Base-by-base conservation (phyloP, 164 flowering plant species). In the Liriodendron chinense region DNA sequence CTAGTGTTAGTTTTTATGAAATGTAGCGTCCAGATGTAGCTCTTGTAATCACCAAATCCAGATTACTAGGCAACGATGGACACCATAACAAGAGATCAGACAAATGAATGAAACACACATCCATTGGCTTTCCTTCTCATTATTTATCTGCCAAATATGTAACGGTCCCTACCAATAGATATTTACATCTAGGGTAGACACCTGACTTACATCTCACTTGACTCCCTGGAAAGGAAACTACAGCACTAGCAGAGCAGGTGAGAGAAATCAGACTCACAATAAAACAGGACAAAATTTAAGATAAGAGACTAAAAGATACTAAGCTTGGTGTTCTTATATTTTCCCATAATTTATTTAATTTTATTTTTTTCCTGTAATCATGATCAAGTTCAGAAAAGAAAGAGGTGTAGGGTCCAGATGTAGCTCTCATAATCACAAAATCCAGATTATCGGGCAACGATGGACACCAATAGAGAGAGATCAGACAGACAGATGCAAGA, bases 341-440 rank as follows among this genome's bases (percentile, higher is more conserved):
- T 34, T 34, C 43, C 5, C 43, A 34, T 34, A 34, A 34, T 34
- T 34, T 34, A 34, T 34, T n/a, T n/a, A 34, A 34, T 34, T 34
- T 34, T 34, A 8, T 21, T 63, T 20, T 20, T 18, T 63, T 63
- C 18, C 0, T 20, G 3, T 63, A 18, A 63, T 63, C 9, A 63
- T 8, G 65, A 63, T 3, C 12, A 63, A 63, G 59, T 53, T 53
- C 59, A 10, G 18, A 18, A 63, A 63, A 22, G 1, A 18, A 63
- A 22, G 18, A 22, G 9, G 23, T 21, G 22, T 63, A 63, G 65
- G 24, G 24, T 63, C 24, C 65, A 63, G 65, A 63, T 63, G 65
- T 63, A 63, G 65, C 65, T 63, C 65, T 20, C 24, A 63, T 63
- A 63, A 63, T 63, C 65, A 63, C 2, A 20, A 63, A 63, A 22